phyloP scores from a whole-genome alignment of 495 filamentous ascomycete genomes.

The Aspergillus heteromorphus region DNA sequence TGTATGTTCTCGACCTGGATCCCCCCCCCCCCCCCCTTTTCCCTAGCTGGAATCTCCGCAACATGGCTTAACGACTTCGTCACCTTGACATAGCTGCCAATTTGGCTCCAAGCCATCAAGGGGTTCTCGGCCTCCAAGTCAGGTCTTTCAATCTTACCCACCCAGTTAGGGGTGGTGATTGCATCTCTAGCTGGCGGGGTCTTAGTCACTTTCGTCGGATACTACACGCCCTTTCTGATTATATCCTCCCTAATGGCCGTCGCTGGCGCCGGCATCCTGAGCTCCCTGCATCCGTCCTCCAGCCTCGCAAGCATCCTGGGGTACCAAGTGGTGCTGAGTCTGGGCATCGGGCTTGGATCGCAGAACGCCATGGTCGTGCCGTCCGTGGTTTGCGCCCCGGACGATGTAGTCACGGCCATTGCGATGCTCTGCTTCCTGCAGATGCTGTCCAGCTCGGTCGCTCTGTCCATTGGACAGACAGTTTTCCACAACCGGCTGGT shows the following conservation, averaged over 20 bases:
- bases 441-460: conserved; percentile 66
- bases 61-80: too few relatives aligned
- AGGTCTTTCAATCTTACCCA: conserved; percentile 41
- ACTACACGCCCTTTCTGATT: conserved; percentile 66
- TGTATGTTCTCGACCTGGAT: too few relatives aligned
- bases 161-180: conserved; percentile 27
- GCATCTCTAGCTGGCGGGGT: conserved; percentile 37
- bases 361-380: conserved; percentile 64
- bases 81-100: conserved; percentile 41
- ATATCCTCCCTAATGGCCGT: conserved; percentile 44
- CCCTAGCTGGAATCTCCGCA: too few relatives aligned
- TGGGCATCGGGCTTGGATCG: conserved; percentile 64
- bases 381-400: conserved; percentile 57
- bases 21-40: too few relatives aligned
- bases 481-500: conserved; percentile 70
- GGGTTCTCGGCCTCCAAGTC: conserved; percentile 56
- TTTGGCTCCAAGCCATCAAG: conserved; percentile 54
- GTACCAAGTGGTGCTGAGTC: conserved; percentile 66
- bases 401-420: conserved; percentile 63
- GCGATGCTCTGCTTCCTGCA: conserved; percentile 66
- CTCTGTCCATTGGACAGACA: conserved; percentile 71
- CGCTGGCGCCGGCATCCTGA: conserved; percentile 62
- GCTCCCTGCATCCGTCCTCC: conserved; percentile 44
- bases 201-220: conserved; percentile 51
- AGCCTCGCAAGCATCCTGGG: conserved; percentile 43